Evolutionary conservation across 2,329 filamentous ascomycete genomes (phyloP), one percentile per base, ranked within the genome.

Genomic region (Proliferodiscus dingleyae): DNA sequence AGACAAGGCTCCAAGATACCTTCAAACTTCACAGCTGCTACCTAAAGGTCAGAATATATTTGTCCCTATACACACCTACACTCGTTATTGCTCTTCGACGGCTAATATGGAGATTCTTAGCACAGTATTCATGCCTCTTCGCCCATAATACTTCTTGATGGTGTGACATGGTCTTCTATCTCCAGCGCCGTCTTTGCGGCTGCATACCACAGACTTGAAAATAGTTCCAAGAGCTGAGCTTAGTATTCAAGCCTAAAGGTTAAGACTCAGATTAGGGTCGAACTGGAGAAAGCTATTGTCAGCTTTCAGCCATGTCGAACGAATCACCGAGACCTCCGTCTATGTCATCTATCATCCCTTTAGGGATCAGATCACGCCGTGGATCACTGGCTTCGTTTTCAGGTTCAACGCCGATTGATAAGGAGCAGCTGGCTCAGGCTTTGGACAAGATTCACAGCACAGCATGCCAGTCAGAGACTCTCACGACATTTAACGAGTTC

Each of bases 401-500:
- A 19, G 67, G 57, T 5, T 64, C 70, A 2, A 67, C 73, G 2
- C 74, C 77, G 39, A 68, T 80, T 32, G 85, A 90, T 64, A 85
- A 80, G 61, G 85, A 89, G 52, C 83, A 87, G 46, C 74, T 91
- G 29, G 81, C 86, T 26, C 80, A 88, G 51, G 79, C 85, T 15
- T 80, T 96, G 50, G 86, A 95, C 66, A 83, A 87, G 58, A 95
- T 96, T 55, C 91, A 96, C 66, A 89, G 75, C 41, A 83, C 87
- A 5, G 89, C 90, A n/a, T 94, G 87, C 61, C 86, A 87, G 63
- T 87, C 87, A 26, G 85, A 86, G 52, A 80, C 82, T 26, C 74
- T 97, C 38, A 97, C 91, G 2, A 94, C 89, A 7, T 97, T 97
- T 68, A 94, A 94, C 67, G 90, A 96, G 61, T 90, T 95, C 60